These are phyloP conservation scores for Gynostemma pentaphyllum DNA, from an alignment of 306 rosid genomes.

Conservation along the genomic window DNA sequence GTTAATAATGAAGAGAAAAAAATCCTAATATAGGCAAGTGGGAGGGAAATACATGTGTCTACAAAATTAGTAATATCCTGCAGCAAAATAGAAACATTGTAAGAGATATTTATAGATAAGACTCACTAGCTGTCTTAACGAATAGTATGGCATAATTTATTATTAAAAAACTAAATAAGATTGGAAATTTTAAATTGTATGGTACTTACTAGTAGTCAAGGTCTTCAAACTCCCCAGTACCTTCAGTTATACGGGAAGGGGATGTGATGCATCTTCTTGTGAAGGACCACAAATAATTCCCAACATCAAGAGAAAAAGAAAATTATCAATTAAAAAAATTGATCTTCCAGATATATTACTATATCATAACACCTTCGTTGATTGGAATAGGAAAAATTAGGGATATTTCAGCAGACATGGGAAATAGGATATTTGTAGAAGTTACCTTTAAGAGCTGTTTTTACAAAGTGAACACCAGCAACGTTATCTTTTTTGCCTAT, in stretches of 20 bases:
- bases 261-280: not conserved
- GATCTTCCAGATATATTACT: not conserved
- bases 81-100: not conserved
- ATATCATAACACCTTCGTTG: not conserved
- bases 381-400: not conserved
- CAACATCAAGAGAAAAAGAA: not conserved
- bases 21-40: not conserved
- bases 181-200: not conserved
- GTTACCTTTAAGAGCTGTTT: slow-evolving; percentile 62
- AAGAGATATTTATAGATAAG: not conserved
- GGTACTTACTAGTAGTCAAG: slow-evolving; percentile 56
- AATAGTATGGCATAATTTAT: not conserved
- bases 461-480: slow-evolving; percentile 60
- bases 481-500: slow-evolving; percentile 35
- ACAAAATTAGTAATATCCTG: not conserved
- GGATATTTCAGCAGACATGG: not conserved
- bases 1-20: not conserved
- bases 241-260: slow-evolving; percentile 30
- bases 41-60: not conserved
- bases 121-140: not conserved
- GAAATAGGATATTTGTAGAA: not conserved
- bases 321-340: not conserved
- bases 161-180: not conserved
- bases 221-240: slow-evolving; percentile 68
- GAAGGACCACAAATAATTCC: not conserved